Base-by-base conservation (phyloP, 306 rosid species). In the Quillaja saponaria region DNA sequence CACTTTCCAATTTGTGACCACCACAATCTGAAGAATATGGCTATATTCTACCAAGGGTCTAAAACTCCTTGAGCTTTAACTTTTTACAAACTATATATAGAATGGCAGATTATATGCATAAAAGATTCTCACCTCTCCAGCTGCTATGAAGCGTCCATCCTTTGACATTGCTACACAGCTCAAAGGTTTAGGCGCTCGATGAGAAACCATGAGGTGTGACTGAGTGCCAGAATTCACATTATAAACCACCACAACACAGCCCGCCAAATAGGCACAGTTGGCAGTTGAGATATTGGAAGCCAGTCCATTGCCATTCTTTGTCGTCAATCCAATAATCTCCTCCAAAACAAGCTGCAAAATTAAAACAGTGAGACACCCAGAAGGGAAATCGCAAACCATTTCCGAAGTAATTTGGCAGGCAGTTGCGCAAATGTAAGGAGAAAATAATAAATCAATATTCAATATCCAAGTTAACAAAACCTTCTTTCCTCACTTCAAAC, bases 241-340 rank as follows among this genome's bases (percentile, higher is more conserved):
- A 64, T 78, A 75, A 51, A 87, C 80, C 52, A 82, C 87, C 66
- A 76, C 90, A 37, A 88, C 96, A 34, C 82, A 80, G 52, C 89
- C 87, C 7, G 84, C 91, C 69, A 82, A 64, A 74, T 80, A 85
- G 56, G 80, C 91, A 65, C 82, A 76, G 54, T 60, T 80, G 49
- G 73, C 50, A 16, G 80, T 73, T 21, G 71, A 66, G 28, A 46
- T 52, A 49, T 65, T 78, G 0, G 89, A 87, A 62, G 88, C 82
- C 69, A 87, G 63, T 59, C 91, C 89, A 55, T 84, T 84, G 58
- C 76, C 49, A 17, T 76, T 75, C 73, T 78, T 78, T 7, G 85
- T 71, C 14, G 95, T 84, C 69, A 85, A 44, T 15, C 91, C 91
- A 61, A 85, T 82, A 9, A 87, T 71, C 82, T 87, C 91, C 59